Evolutionary conservation across 768 basidiomycete genomes (phyloP).

Genomic region (Kwoniella sp.): DNA sequence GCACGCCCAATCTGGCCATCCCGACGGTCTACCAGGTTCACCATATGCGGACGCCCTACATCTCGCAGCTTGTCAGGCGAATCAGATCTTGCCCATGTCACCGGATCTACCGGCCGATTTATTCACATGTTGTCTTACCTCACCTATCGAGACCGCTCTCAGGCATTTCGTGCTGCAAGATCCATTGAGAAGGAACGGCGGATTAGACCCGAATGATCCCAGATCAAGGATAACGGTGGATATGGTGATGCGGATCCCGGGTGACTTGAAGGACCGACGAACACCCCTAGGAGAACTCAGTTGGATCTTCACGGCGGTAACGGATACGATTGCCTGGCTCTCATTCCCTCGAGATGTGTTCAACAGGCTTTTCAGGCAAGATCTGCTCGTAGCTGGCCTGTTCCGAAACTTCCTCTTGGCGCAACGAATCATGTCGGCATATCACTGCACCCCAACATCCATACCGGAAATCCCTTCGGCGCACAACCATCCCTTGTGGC

Average conservation of each 20-base stretch:
- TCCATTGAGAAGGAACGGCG: constrained; percentile 66
- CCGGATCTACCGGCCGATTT: constrained; percentile 96
- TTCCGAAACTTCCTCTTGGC: constrained; percentile 97
- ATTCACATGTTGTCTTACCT: constrained; percentile 96
- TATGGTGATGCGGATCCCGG: constrained; percentile 92
- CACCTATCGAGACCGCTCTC: constrained; percentile 95
- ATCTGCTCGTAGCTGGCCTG: constrained; percentile 90
- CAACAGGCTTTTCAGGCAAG: constrained; percentile 89
- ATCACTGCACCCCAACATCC: constrained; percentile 94
- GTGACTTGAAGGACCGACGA: constrained; percentile 92
- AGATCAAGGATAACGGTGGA: constrained; percentile 62
- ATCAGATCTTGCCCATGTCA: constrained; percentile 88
- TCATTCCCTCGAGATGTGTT: constrained; percentile 92
- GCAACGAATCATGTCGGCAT: constrained; percentile 96
- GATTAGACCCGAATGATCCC: constrained; percentile 67
- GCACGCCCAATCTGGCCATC: constrained; percentile 29
- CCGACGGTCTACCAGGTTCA: constrained; percentile 65
- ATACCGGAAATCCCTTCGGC: constrained; percentile 88
- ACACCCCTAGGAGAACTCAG: constrained; percentile 98
- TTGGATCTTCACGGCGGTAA: constrained; percentile 99
- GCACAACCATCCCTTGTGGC: constrained; percentile 96
- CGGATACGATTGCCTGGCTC: constrained; percentile 99
- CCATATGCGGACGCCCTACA: constrained; percentile 73
- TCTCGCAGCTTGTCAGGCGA: constrained; percentile 87
- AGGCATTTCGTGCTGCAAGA: constrained; percentile 87